These are phyloP conservation scores for Choiromyces venosus DNA, from an alignment of 495 filamentous ascomycete genomes.

Conservation along the genomic window DNA sequence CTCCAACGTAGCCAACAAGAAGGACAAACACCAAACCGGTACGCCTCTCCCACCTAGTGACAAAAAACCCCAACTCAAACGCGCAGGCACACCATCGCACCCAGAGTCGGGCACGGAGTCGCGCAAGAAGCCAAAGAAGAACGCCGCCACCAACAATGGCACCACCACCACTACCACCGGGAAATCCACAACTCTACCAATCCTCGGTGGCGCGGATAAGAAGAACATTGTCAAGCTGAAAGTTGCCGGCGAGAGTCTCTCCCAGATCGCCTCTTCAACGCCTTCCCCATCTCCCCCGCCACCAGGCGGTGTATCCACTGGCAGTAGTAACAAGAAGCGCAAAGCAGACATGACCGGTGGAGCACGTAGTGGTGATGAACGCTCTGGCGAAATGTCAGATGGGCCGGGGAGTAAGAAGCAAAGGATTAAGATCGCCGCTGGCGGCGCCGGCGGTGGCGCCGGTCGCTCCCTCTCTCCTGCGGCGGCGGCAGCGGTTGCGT, in stretches of 20 bases:
- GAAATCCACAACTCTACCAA: slow-evolving; percentile 34
- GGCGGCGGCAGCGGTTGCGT: slow-evolving; percentile 48
- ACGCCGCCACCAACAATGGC: slow-evolving; percentile 46
- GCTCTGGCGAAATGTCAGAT: slow-evolving; percentile 70
- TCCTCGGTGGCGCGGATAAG: slow-evolving; percentile 40
- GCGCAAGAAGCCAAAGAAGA: slow-evolving; percentile 82
- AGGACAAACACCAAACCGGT: slow-evolving; percentile 13
- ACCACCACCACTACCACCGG: slow-evolving; percentile 30
- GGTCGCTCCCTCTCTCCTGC: slow-evolving; percentile 35
- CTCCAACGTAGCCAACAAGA: slow-evolving; percentile 15
- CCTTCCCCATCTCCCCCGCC: slow-evolving; percentile 44
- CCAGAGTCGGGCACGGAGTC: slow-evolving; percentile 76
- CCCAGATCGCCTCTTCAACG: slow-evolving; percentile 43
- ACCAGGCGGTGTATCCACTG: slow-evolving; percentile 35
- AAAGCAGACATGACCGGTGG: slow-evolving; percentile 52
- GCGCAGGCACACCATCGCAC: slow-evolving; percentile 75
- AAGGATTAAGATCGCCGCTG: slow-evolving; percentile 58
- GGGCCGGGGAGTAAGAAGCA: slow-evolving; percentile 56
- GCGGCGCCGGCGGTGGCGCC: too few relatives aligned
- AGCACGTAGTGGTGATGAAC: slow-evolving; percentile 74
- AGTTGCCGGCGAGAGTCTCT: slow-evolving; percentile 43
- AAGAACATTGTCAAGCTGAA: slow-evolving; percentile 45
- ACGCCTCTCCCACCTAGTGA: slow-evolving; percentile 51
- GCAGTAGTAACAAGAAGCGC: slow-evolving; percentile 45
- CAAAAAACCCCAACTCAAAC: slow-evolving; percentile 68